Conservation (phyloP, 1,284 basidiomycete species). For the Leccinum cinnamomeum region DNA sequence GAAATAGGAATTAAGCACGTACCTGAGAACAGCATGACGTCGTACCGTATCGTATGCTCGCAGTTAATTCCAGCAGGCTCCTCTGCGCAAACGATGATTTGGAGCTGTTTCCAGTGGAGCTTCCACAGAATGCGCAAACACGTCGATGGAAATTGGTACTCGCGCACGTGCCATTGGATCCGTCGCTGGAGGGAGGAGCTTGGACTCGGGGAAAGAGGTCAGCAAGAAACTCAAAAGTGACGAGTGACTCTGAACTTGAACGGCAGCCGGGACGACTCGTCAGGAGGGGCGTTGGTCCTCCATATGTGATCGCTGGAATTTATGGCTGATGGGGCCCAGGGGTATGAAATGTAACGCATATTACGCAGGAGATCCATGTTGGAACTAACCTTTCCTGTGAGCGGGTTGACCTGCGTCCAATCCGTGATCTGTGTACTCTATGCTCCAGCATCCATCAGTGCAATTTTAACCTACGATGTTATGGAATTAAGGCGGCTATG, state of each 20-base stretch:
- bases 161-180: slow-evolving; percentile 57
- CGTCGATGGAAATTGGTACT: slow-evolving; percentile 29
- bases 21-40: too few relatives aligned
- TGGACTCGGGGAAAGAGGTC: slow-evolving; percentile 49
- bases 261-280: slow-evolving; percentile 57
- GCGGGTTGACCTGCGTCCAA: slow-evolving; percentile 15
- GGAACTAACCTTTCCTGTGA: slow-evolving; percentile 18
- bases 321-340: slow-evolving; percentile 14
- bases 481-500: not conserved
- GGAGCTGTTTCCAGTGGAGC: too few relatives aligned
- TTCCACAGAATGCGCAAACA: too few relatives aligned
- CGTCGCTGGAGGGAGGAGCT: slow-evolving; percentile 38
- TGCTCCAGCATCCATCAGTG: slow-evolving; percentile 17
- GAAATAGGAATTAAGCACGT: too few relatives aligned
- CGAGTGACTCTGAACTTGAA: slow-evolving; percentile 56
- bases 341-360: not conserved
- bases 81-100: too few relatives aligned
- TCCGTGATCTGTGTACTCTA: slow-evolving; percentile 2
- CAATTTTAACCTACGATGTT: slow-evolving; percentile 16
- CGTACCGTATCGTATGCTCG: too few relatives aligned
- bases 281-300: slow-evolving; percentile 51
- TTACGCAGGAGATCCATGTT: too few relatives aligned
- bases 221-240: slow-evolving; percentile 55
- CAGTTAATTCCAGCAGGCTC: too few relatives aligned
- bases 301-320: slow-evolving; percentile 60